Base-by-base conservation (phyloP, 257 asterid genomes). In the Sherardia arvensis region DNA sequence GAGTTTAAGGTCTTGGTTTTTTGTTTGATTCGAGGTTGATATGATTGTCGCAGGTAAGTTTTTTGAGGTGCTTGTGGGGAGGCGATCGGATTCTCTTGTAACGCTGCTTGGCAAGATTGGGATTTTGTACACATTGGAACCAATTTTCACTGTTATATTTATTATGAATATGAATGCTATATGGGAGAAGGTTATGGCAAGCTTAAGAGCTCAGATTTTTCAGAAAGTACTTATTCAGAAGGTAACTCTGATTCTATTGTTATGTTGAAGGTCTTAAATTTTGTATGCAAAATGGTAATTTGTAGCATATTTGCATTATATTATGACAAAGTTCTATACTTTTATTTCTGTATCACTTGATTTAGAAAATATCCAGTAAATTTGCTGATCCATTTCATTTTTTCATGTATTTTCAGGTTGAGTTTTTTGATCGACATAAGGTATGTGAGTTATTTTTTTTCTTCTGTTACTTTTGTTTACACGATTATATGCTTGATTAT, bases 161-260 rank as follows among this genome's bases (percentile, higher is more conserved):
- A 96, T 87, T 67, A 78, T 76, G 33, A 92, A 89, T 82, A 89
- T 92, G 97, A 92, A 81, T 78, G 66, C 83, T 66, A 85, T 87
- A 62, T 92, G 99, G 97, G 99, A 92, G 87, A 92, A 92, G 77
- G 97, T 89, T 77, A 89, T 92, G 99, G 75, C 96, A 34, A 87
- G 96, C 82, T 79, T 92, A 81, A 78, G 97, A 83, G 96, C 97
- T 78, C 97, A 92, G 68, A 82, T 92, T 71, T 92, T 92, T 73
- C 93, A 84, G 69, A 84, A 93, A 71, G 79, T 92, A 75, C 81
- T 89, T 84, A 84, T 92, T 78, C 97, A 89, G 81, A 92, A 92
- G 97, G 99, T 92, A 77, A 64, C 48, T n/a, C 54, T 36, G 26
- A 10, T 33, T 33, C 71, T 53, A 25, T 59, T 48, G 27, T 27